Evolutionary conservation across 2,329 filamentous ascomycete genomes (phyloP).

Genomic region (Nemania bipapillata): DNA sequence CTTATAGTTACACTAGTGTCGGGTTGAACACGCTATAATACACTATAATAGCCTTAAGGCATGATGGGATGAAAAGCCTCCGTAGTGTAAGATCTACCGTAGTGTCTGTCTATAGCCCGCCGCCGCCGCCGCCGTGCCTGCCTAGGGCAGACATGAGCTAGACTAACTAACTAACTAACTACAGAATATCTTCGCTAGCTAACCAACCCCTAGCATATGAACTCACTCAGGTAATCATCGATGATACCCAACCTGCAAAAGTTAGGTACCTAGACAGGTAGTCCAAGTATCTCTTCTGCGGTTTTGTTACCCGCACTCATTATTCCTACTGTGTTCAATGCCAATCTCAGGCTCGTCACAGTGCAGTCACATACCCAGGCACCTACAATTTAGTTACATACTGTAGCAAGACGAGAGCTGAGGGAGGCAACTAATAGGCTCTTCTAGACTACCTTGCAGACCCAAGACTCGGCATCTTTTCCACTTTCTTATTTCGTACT

Average conservation of each 20-base stretch:
- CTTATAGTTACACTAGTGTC: neutral
- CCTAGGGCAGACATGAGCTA: slow-evolving; percentile 13
- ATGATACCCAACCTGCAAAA: neutral
- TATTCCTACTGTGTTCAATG: slow-evolving; percentile 30
- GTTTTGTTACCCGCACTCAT: neutral
- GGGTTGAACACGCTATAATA: neutral
- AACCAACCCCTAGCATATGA: slow-evolving; percentile 23
- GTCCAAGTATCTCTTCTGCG: neutral
- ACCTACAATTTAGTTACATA: neutral
- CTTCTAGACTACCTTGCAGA: neutral
- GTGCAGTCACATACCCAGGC: slow-evolving; percentile 10
- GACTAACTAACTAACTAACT: slow-evolving; percentile 15
- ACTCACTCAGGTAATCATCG: too few relatives aligned
- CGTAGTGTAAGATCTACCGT: slow-evolving; percentile 32
- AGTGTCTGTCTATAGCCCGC: slow-evolving; percentile 28
- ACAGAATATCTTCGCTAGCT: too few relatives aligned
- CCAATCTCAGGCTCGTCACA: slow-evolving; percentile 15
- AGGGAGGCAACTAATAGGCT: neutral
- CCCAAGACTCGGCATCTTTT: slow-evolving; percentile 23
- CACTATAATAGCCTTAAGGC: neutral
- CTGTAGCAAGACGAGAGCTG: neutral
- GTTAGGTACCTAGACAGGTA: neutral
- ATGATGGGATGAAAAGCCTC: slow-evolving; percentile 35
- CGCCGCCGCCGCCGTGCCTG: too few relatives aligned
- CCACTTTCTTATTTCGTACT: slow-evolving; percentile 19